Percentiles rank a stretch among this genome's conserved stretches.
These are phyloP conservation scores for Pythium dissimile DNA, from an alignment of 352 stramenopile genomes.

Conservation along the genomic window DNA sequence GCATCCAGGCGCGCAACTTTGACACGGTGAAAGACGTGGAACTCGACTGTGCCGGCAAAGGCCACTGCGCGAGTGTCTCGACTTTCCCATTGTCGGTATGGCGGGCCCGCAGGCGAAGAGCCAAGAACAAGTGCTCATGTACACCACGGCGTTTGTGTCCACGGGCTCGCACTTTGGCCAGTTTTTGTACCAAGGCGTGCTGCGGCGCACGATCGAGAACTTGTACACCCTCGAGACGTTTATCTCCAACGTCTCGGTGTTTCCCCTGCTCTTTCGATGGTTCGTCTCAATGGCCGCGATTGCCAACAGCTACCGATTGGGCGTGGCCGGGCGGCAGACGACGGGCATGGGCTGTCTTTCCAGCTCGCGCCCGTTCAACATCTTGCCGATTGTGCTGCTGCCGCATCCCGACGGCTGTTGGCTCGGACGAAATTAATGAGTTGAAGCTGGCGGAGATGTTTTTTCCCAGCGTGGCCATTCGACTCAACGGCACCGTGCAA, in stretches of 20 bases:
- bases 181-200: constrained; percentile 22
- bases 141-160: constrained; percentile 10
- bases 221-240: constrained; percentile 33
- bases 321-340: constrained; percentile 12
- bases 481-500: constrained; percentile 12
- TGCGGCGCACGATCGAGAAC: constrained; percentile 10
- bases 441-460: constrained; percentile 5
- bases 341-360: constrained; percentile 22
- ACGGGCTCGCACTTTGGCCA: constrained; percentile 27
- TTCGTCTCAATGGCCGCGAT: constrained; percentile 20
- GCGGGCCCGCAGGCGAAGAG: too few species aligned
- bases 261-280: constrained; percentile 31
- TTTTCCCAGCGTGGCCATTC: constrained; percentile 11
- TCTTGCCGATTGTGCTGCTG: too few species aligned
- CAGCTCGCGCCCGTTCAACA: constrained; percentile 20
- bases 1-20: constrained; percentile 15
- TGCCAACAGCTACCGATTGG: constrained; percentile 8
- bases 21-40: constrained; percentile 7
- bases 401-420: constrained; percentile 6
- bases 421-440: constrained; percentile 10
- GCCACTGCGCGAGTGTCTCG: neutral
- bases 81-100: neutral
- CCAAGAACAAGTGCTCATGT: too few species aligned
- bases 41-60: neutral
- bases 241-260: constrained; percentile 34